phyloP scores from a whole-genome alignment of 371 early-diverging fungal species.

The Apophysomyces variabilis region DNA sequence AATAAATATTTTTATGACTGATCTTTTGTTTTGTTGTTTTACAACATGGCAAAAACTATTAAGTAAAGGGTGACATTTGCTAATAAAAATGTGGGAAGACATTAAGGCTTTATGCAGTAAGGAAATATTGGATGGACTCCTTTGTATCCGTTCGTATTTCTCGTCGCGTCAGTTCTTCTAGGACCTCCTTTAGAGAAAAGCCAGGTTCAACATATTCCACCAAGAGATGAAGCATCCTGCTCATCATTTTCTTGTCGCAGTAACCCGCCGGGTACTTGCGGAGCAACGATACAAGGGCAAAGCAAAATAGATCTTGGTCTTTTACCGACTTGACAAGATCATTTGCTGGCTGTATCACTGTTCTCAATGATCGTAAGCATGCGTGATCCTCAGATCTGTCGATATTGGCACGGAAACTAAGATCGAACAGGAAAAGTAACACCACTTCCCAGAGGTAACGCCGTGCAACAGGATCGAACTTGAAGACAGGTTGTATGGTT shows the following conservation, averaged over 20 bases:
- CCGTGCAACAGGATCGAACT: slow-evolving; percentile 33
- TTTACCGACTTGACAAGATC: not conserved
- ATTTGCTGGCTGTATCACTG: not conserved
- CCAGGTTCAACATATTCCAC: not conserved
- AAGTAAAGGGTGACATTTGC: too few species aligned
- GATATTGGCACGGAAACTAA: slow-evolving; percentile 20
- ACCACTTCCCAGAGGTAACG: slow-evolving; percentile 29
- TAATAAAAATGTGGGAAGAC: too few species aligned
- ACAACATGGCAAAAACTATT: too few species aligned
- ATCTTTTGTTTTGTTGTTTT: too few species aligned
- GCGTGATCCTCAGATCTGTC: not conserved
- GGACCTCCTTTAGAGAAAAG: not conserved
- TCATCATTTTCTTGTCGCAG: slow-evolving; percentile 7
- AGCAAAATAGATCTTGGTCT: not conserved
- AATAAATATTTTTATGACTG: too few species aligned
- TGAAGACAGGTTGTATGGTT: slow-evolving; percentile 23
- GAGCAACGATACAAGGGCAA: not conserved
- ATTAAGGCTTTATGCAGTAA: not conserved
- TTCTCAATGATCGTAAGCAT: not conserved
- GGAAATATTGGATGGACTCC: not conserved
- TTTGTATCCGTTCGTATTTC: slow-evolving; percentile 5
- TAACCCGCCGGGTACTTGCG: not conserved
- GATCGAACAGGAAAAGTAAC: slow-evolving; percentile 24
- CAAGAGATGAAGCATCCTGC: not conserved
- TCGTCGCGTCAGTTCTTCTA: not conserved